These are phyloP conservation scores for Aquilaria sinensis DNA, from an alignment of 345 rosid genomes.

Conservation along the genomic window DNA sequence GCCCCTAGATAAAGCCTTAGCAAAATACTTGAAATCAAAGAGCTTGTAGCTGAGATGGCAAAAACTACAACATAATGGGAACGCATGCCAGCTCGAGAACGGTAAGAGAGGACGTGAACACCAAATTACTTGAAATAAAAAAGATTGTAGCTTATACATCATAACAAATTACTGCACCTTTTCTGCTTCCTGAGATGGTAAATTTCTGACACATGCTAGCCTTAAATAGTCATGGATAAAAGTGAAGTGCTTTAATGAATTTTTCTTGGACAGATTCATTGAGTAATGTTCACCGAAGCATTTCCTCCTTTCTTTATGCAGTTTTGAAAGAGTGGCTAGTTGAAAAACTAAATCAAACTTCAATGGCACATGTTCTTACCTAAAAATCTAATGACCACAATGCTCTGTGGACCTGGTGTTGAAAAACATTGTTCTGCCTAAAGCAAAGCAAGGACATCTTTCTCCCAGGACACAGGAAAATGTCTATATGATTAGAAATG, in stretches of 20 bases:
- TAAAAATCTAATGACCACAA: neutral
- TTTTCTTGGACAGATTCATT: neutral
- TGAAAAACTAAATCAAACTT: neutral
- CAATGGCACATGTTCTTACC: neutral
- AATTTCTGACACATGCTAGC: conserved; percentile 6
- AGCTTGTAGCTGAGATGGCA: conserved; percentile 93
- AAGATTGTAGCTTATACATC: conserved; percentile 63
- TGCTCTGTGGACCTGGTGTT: neutral
- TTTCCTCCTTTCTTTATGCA: conserved; percentile 21
- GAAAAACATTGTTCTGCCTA: neutral
- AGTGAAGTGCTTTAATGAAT: neutral
- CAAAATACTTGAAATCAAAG: conserved; percentile 94
- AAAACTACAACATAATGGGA: conserved; percentile 83
- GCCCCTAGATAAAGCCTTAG: conserved; percentile 96
- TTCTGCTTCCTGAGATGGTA: conserved; percentile 99
- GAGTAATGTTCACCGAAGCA: conserved; percentile 1
- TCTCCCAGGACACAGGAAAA: too few relatives aligned
- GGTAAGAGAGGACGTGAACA: conserved; percentile 75
- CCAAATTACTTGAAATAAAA: too few relatives aligned
- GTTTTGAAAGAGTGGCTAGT: conserved; percentile 92
- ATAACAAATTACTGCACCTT: conserved; percentile 90
- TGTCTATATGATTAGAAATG: too few relatives aligned
- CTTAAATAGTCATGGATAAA: too few relatives aligned
- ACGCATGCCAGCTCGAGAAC: conserved; percentile 83
- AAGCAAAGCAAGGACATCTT: too few relatives aligned